Evolutionary conservation across 495 filamentous ascomycete genomes (phyloP), one percentile per base, ranked within the genome.

Genomic region (Annulohypoxylon stygium): DNA sequence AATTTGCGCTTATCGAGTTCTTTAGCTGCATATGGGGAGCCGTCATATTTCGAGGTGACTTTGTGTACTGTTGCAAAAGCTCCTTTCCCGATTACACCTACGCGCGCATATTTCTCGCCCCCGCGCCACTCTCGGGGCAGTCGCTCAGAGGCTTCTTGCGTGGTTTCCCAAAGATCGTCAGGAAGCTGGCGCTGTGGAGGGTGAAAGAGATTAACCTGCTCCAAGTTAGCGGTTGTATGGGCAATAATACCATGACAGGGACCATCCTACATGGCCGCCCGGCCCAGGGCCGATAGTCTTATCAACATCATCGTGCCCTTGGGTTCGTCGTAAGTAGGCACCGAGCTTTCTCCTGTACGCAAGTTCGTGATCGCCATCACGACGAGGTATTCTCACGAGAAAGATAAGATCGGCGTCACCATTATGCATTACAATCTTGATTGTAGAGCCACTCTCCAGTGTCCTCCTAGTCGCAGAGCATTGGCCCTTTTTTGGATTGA

Each of bases 51-150:
- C 34, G 89, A 89, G 1, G 95, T 92, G 14, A 97, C 84, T 78
- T 93, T 92, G 78, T 97, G 93, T 0, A 99, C 96, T 0, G 89
- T 93, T 39, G 96, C 97, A 82, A 98, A 98, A 3, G 97, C 94
- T 7, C 96, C 96, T 76, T 94, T 93, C 20, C 97, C 96, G 61
- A 99, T 91, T 41, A 88, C 85, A 26, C 89, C 88, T 8, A 92
- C 87, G 2, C 93, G 88, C 75, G 96, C 97, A 80, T 98, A 99
- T 67, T 88, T 90, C 2, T 88, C 81, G 2, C 92, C 92, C 12
- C 95, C 96, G 62, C 89, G 87, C 96, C 95, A 98, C 61, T 92
- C 83, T 34, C 76, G 79, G 10, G 80, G 80, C 11, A 83, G 60
- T 9, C 75, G 80, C 20, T 78, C 77, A 0, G 48, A 30, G 4